Conservation (phyloP, 805 yeast species). For the Candida gorgasii region DNA sequence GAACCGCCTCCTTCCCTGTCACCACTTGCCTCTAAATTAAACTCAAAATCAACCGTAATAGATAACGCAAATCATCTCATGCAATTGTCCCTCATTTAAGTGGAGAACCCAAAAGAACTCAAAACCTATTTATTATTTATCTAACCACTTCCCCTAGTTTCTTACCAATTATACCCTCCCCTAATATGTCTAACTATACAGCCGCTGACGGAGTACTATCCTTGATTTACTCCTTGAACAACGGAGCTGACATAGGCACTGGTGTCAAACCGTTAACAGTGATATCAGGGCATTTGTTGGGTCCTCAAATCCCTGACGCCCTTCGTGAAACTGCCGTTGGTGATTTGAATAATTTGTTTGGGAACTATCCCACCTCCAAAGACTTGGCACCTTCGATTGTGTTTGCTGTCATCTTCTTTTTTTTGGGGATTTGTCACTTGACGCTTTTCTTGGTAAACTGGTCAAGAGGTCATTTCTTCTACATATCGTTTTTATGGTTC, state of each 20-base stretch:
- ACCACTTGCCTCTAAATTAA: too few relatives aligned
- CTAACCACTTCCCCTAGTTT: neutral
- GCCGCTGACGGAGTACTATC: slow-evolving; percentile 25
- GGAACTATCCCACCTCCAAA: slow-evolving; percentile 54
- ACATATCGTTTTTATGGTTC: slow-evolving; percentile 51
- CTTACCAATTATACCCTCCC: neutral
- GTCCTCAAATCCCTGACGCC: slow-evolving; percentile 38
- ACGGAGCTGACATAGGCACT: slow-evolving; percentile 29
- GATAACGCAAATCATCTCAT: neutral
- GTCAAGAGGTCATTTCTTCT: slow-evolving; percentile 60
- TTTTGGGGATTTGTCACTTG: slow-evolving; percentile 48
- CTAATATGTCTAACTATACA: slow-evolving; percentile 15
- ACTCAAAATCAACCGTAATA: neutral
- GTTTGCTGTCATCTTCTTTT: slow-evolving; percentile 51
- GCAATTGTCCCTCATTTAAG: neutral
- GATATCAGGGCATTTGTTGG: slow-evolving; percentile 28
- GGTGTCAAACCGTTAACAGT: slow-evolving; percentile 26
- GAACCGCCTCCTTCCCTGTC: too few relatives aligned
- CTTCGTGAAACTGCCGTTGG: slow-evolving; percentile 37
- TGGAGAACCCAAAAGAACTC: neutral
- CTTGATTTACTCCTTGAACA: slow-evolving; percentile 22
- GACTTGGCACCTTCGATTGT: slow-evolving; percentile 63
- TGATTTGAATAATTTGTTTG: slow-evolving; percentile 55
- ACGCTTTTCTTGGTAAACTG: slow-evolving; percentile 50
- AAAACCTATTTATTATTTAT: neutral